phyloP scores from a whole-genome alignment of 257 asterid genomes.

The Petrea volubilis region DNA sequence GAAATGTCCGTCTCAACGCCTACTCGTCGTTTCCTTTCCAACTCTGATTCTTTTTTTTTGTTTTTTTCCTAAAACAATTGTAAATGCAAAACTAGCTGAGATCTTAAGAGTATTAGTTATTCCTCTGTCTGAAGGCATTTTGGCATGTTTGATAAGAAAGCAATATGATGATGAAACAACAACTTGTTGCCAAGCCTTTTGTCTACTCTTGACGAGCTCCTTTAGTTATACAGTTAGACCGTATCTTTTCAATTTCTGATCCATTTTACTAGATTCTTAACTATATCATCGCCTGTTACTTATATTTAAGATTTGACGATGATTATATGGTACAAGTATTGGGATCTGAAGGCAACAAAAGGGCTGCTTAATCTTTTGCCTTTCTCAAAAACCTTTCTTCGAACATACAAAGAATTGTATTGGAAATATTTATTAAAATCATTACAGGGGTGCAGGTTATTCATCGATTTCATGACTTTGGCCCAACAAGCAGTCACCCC shows the following conservation, averaged over 20 bases:
- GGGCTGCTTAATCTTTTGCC: no score
- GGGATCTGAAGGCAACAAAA: no score
- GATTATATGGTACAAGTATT: not conserved
- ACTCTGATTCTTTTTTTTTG: not conserved
- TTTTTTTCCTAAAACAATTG: not conserved
- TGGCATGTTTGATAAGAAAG: not conserved
- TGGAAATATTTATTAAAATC: no score
- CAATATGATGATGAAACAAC: not conserved
- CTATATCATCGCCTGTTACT: no score
- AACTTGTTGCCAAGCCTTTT: not conserved
- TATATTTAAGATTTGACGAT: no score
- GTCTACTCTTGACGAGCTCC: not conserved
- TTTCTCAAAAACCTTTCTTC: no score
- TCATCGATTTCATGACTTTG: no score
- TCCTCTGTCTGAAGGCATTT: not conserved
- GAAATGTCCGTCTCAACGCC: not conserved
- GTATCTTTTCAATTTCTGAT: not conserved
- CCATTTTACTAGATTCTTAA: not conserved
- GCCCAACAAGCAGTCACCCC: no score
- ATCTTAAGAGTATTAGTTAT: not conserved
- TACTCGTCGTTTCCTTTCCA: not conserved
- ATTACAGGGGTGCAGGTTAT: no score
- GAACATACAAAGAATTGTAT: no score
- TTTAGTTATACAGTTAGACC: not conserved
- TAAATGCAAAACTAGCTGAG: not conserved